A percentile compares a stretch with the other conserved stretches of the same genome.
Conservation (phyloP, 75 land plant genomes). For the Azolla pinnata region DNA sequence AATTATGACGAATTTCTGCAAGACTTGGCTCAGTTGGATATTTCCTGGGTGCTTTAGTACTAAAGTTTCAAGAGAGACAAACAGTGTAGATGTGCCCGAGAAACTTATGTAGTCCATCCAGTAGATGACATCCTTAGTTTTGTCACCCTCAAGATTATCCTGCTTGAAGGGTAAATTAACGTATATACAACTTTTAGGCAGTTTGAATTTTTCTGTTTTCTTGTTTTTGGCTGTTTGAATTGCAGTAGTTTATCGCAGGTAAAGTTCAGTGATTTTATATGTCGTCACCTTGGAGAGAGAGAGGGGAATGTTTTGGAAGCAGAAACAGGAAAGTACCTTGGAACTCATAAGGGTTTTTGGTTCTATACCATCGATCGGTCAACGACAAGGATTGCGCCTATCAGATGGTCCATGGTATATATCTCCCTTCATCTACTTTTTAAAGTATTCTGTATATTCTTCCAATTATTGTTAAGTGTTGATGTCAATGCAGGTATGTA, state of each 20-base stretch:
- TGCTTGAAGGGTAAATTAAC: no score
- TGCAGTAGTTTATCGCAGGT: slow-evolving; percentile 50
- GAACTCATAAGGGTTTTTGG: slow-evolving; percentile 93
- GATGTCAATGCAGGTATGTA: slow-evolving; percentile 67
- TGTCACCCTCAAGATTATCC: no score
- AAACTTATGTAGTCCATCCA: no score
- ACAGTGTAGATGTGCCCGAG: no score
- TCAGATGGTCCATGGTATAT: slow-evolving; percentile 99
- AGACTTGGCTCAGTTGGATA: no score
- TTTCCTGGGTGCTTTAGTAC: no score
- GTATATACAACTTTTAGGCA: no score
- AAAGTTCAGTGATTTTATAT: slow-evolving; percentile 93
- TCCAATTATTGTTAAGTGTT: neutral
- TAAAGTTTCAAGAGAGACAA: no score
- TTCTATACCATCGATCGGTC: slow-evolving; percentile 98
- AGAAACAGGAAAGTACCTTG: slow-evolving; percentile 88
- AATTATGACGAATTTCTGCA: no score
- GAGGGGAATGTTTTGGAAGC: slow-evolving; percentile 90
- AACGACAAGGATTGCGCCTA: slow-evolving; percentile 86
- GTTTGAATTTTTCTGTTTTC: neutral
- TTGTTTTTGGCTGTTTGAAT: neutral
- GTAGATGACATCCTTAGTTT: no score
- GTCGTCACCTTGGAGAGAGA: slow-evolving; percentile 82
- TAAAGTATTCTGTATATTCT: neutral
- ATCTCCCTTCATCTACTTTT: no score